Conservation (phyloP, 306 rosid genomes). For the Crataegus laevigata region DNA sequence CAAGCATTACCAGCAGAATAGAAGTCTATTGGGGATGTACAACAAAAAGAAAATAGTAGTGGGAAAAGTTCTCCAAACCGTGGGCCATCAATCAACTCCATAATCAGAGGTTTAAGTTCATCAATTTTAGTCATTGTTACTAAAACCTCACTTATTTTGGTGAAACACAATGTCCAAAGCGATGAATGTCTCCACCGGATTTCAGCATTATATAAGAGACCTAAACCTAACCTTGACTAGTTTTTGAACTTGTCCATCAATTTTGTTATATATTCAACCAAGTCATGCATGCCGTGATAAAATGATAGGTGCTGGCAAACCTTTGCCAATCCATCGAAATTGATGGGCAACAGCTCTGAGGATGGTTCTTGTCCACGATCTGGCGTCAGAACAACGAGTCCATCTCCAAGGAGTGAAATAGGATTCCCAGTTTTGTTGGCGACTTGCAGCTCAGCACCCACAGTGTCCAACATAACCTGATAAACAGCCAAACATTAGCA, state of each 20-base stretch:
- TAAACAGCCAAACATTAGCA: conserved; percentile 3
- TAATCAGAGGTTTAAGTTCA: too few relatives aligned
- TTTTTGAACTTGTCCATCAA: not conserved
- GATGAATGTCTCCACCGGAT: not conserved
- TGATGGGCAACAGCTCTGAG: conserved; percentile 77
- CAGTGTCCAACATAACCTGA: conserved; percentile 86
- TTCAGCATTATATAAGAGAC: not conserved
- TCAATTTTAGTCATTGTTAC: not conserved
- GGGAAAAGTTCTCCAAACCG: not conserved
- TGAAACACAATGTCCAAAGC: not conserved
- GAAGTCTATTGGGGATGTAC: not conserved
- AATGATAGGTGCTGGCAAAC: conserved; percentile 14
- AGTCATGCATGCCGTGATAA: not conserved
- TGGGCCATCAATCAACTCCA: not conserved
- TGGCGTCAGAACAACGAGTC: conserved; percentile 66
- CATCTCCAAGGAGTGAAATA: conserved; percentile 52
- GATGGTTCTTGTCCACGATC: conserved; percentile 63
- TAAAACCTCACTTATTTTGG: not conserved
- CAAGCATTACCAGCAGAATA: not conserved
- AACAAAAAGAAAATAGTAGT: not conserved
- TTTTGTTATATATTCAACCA: not conserved
- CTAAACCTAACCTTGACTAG: not conserved
- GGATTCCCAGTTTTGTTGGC: conserved; percentile 51
- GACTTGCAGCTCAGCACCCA: conserved; percentile 86
- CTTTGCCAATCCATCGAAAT: conserved; percentile 78